Percentiles rank a stretch among this genome's conserved stretches.
Conservation (phyloP, 768 basidiomycete species). For the Saitozyma podzolica region DNA sequence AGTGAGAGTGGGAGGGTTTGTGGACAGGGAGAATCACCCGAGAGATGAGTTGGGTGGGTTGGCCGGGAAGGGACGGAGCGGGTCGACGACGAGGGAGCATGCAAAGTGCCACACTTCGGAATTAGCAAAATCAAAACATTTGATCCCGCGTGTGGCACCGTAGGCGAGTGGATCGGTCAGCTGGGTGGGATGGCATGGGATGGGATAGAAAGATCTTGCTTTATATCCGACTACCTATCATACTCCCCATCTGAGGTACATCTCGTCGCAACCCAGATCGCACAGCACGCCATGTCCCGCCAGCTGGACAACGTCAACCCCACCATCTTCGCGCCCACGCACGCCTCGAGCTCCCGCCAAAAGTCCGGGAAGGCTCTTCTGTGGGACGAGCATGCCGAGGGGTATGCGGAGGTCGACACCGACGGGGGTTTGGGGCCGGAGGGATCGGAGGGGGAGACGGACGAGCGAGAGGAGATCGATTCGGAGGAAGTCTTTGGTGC, state of each 20-base stretch:
- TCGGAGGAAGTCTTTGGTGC: constrained; percentile 88
- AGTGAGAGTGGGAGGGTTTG: too few species aligned
- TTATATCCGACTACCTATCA: constrained; percentile 1
- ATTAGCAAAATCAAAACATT: too few species aligned
- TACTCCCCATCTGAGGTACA: not conserved
- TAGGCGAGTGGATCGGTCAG: not conserved
- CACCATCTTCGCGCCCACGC: constrained; percentile 62
- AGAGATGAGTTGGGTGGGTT: too few species aligned
- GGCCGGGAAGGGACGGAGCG: too few species aligned
- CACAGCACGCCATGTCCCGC: constrained; percentile 29
- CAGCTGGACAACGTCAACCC: constrained; percentile 79
- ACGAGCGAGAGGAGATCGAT: constrained; percentile 65
- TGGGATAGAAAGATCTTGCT: too few species aligned
- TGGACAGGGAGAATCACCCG: too few species aligned
- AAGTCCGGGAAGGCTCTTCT: constrained; percentile 54
- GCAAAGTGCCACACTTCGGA: too few species aligned
- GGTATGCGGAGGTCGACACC: constrained; percentile 53
- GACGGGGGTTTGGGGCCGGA: constrained; percentile 10
- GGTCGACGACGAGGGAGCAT: too few species aligned
- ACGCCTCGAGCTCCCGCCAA: constrained; percentile 45
- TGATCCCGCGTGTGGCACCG: too few species aligned
- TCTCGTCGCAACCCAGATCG: not conserved
- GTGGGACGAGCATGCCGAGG: constrained; percentile 55
- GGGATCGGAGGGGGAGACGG: constrained; percentile 53
- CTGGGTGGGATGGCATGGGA: too few species aligned